These are phyloP conservation scores for Yamadazyma insecticola DNA, from an alignment of 805 yeast genomes.

Conservation along the genomic window DNA sequence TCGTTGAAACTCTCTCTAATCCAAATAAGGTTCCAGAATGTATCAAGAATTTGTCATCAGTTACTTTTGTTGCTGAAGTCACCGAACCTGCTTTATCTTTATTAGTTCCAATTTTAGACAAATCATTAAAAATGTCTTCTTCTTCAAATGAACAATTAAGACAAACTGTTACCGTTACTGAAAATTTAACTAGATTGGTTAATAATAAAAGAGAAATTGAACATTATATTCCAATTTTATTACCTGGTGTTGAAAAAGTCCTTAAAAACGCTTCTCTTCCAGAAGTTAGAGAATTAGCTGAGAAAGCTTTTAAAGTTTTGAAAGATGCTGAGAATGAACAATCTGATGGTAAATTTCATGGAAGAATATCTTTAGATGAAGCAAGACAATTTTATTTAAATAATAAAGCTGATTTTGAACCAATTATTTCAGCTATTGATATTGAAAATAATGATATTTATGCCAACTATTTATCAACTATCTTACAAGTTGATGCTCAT, in stretches of 20 bases:
- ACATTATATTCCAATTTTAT: constrained; percentile 73
- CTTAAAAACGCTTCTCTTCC: constrained; percentile 89
- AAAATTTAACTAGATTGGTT: constrained; percentile 91
- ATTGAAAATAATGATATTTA: constrained; percentile 31
- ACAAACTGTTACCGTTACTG: constrained; percentile 94
- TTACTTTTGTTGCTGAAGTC: constrained; percentile 97
- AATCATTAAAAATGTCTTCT: constrained; percentile 81
- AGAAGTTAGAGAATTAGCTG: constrained; percentile 91
- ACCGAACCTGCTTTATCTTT: constrained; percentile 92
- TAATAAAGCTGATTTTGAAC: constrained; percentile 4
- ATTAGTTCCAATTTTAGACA: constrained; percentile 86
- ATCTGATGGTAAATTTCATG: constrained; percentile 70
- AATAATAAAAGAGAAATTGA: constrained; percentile 91
- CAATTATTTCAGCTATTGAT: constrained; percentile 8
- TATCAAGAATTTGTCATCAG: constrained; percentile 84
- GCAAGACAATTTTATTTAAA: constrained; percentile 42
- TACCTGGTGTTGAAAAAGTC: constrained; percentile 91
- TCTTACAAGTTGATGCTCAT: constrained; percentile 38
- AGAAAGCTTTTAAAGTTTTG: constrained; percentile 77
- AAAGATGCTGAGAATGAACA: constrained; percentile 72
- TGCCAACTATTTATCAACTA: constrained; percentile 42
- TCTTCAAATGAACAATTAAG: constrained; percentile 94
- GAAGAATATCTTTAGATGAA: constrained; percentile 57
- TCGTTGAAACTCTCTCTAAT: constrained; percentile 84
- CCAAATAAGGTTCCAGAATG: constrained; percentile 87